Conservation (phyloP, 1,284 basidiomycete species). For the Rhodotorula sp. region DNA sequence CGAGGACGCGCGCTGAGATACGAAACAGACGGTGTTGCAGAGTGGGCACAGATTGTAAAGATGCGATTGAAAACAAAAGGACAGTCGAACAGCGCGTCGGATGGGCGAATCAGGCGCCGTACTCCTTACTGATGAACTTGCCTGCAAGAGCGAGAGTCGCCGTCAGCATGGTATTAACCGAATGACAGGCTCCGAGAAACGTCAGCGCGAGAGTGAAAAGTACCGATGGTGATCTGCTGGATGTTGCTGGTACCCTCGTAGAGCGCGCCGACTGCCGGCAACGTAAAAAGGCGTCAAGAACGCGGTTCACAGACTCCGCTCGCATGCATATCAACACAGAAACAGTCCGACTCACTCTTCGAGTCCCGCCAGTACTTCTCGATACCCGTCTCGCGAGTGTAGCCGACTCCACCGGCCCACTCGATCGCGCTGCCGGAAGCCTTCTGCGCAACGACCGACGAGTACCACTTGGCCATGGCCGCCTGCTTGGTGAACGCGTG, state of each 20-base stretch:
- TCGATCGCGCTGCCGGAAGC: constrained; percentile 89
- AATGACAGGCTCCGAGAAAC: not conserved
- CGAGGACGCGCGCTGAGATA: too few relatives aligned
- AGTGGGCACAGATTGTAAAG: too few relatives aligned
- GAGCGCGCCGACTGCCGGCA: constrained; percentile 30
- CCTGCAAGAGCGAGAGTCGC: not conserved
- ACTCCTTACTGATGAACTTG: constrained; percentile 37
- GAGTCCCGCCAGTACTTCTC: constrained; percentile 66
- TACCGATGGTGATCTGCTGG: constrained; percentile 89
- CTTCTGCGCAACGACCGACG: constrained; percentile 81
- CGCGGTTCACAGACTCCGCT: constrained; percentile 2
- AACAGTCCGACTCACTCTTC: constrained; percentile 64
- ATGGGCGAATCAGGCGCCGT: not conserved
- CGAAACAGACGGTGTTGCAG: too few relatives aligned
- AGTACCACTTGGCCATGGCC: constrained; percentile 63
- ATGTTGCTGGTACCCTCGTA: constrained; percentile 66
- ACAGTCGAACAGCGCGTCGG: too few relatives aligned
- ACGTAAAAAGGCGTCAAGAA: not conserved
- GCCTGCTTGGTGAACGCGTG: constrained; percentile 84
- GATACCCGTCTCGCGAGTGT: constrained; percentile 58
- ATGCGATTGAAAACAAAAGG: not conserved
- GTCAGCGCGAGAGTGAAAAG: not conserved
- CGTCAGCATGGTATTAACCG: not conserved
- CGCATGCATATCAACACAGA: not conserved
- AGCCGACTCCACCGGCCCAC: constrained; percentile 94